Base-by-base conservation (phyloP, 139 green algal genomes). In the Chlorella vulgaris region DNA sequence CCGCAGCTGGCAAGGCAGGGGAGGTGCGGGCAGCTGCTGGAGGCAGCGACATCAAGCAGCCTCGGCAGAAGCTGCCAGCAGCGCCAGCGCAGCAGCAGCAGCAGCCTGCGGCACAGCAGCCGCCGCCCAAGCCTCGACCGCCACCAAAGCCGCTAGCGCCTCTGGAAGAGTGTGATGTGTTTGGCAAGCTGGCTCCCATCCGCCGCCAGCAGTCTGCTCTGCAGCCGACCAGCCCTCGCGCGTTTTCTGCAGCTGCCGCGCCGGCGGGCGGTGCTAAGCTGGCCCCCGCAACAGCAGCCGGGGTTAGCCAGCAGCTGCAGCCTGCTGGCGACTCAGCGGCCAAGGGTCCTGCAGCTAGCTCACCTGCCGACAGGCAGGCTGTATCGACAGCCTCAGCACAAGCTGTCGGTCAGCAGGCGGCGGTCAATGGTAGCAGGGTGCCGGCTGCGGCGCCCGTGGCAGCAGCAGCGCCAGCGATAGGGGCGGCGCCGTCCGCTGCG, bases 161-260 rank as follows among this genome's bases (percentile, higher is more conserved):
- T 26, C 36, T 79, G 28, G 73, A 79, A 26, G 73, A 79, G 73
- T 79, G 73, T 36, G 73, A 79, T 21, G 73, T 79, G 53, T 79
- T 79, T 79, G 73, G 53, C 7, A 67, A 63, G 33, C 35, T 79
- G 51, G 35, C 39, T 19, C n/a, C 53, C 50, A 50, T 55, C 7
- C 58, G 58, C 19, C 51, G 53, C 0, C 73, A 69, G 73, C 51
- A 50, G 36, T 79, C 73, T 5, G 73, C 35, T 24, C n/a, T 69
- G 24, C 29, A 31, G 50, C 73, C 73, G 26, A 67, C 53, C 35
- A 79, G 73, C 53, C 73, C 73, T 7, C 53, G 73, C 2, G 73
- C 73, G 40, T 50, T 29, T 15, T 50, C 40, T 0, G 71, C 28
- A 18, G 62, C 62, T 43, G 4, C 62, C 24, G 62, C 31, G 31